Evolutionary conservation across 2,329 filamentous ascomycete species (phyloP).

Genomic region (Aspergillus fischeri): DNA sequence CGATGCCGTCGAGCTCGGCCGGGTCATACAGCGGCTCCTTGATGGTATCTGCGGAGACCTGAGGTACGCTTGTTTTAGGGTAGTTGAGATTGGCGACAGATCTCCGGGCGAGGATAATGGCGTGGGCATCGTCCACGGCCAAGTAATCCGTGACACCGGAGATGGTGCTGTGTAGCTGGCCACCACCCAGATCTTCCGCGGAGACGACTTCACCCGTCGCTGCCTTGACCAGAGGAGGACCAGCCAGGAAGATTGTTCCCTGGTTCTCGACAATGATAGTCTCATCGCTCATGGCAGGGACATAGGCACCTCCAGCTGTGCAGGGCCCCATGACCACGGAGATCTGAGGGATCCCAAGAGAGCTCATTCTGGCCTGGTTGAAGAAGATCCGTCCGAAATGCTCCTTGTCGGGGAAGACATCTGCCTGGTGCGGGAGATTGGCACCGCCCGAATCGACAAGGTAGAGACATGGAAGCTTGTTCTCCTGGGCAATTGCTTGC

Average conservation of each 20-base stretch:
- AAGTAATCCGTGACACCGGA: conserved; percentile 95
- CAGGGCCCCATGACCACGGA: conserved; percentile 96
- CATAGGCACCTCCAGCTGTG: conserved; percentile 92
- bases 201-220: conserved; percentile 90
- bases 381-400: conserved; percentile 98
- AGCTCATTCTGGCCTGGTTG: conserved; percentile 93
- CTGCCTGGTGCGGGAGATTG: conserved; percentile 89
- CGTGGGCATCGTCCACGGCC: conserved; percentile 89
- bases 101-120: conserved; percentile 76
- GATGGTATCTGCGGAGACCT: conserved; percentile 39
- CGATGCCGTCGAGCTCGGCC: conserved; percentile 79
- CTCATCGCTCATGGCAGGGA: conserved; percentile 96
- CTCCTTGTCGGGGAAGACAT: conserved; percentile 91
- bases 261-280: conserved; percentile 93
- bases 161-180: conserved; percentile 81
- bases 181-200: conserved; percentile 86
- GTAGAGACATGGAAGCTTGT: conserved; percentile 81
- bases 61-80: conserved; percentile 50
- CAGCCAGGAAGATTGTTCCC: conserved; percentile 96
- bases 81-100: conserved; percentile 89
- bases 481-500: conserved; percentile 86
- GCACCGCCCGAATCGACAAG: conserved; percentile 93
- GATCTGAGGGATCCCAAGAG: conserved; percentile 84
- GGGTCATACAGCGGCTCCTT: conserved; percentile 76
- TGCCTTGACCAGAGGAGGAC: conserved; percentile 90